Percentiles rank a stretch among this genome's conserved stretches.
phyloP scores from a whole-genome alignment of 2,329 filamentous ascomycete species.

The Coniosporium tulheliwenetii region DNA sequence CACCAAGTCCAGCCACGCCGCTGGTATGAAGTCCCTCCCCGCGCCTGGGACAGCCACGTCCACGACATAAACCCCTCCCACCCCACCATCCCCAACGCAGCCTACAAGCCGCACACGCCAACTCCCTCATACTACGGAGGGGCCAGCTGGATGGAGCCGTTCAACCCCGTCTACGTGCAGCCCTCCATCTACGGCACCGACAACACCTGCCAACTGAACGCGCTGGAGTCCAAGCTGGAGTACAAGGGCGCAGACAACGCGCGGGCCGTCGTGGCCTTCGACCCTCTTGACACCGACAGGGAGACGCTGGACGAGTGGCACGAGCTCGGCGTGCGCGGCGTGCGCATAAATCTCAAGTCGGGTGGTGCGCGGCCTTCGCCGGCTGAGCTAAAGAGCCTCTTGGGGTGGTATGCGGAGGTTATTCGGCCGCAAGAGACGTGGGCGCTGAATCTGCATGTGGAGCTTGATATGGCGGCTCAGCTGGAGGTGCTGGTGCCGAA shows the following conservation, averaged over 20 bases:
- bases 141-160: too few species aligned
- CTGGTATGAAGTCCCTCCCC: too few species aligned
- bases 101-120: conserved; percentile 32
- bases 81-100: conserved; percentile 30
- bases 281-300: conserved; percentile 25
- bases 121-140: too few species aligned
- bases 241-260: too few species aligned
- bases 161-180: conserved; percentile 33
- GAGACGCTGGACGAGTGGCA: conserved; percentile 38
- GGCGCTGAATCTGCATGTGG: conserved; percentile 43
- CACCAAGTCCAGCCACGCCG: too few species aligned
- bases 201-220: conserved; percentile 42
- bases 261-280: conserved; percentile 41
- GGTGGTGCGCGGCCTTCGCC: conserved; percentile 24
- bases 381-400: conserved; percentile 23
- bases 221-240: conserved; percentile 30
- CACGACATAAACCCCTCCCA: conserved; percentile 44
- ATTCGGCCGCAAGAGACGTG: conserved; percentile 31
- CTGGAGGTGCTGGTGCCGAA: conserved; percentile 33
- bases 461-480: conserved; percentile 32
- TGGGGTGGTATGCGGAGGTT: conserved; percentile 34
- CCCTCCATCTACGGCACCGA: conserved; percentile 47
- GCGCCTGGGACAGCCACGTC: conserved; percentile 45
- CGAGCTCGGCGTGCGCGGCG: conserved; percentile 39
- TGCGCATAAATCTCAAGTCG: conserved; percentile 44